phyloP scores from a whole-genome alignment of 371 early-diverging fungal species.

The Apophysomyces trapeziformis region DNA sequence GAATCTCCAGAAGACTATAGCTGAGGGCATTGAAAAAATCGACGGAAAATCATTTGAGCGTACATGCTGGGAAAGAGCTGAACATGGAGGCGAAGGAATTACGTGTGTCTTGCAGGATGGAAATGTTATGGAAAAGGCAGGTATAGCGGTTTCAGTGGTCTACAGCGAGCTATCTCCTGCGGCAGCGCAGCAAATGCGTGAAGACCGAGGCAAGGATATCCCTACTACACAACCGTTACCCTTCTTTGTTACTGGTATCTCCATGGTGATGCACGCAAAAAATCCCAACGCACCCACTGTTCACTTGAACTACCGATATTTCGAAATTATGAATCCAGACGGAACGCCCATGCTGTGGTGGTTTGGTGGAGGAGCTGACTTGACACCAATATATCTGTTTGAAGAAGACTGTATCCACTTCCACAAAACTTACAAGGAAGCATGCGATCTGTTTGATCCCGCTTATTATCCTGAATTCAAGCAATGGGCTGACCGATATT shows the following conservation, averaged over 20 bases:
- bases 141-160: slow-evolving; percentile 85
- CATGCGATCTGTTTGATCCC: slow-evolving; percentile 76
- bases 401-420: slow-evolving; percentile 84
- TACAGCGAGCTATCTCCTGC: slow-evolving; percentile 76
- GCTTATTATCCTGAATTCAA: slow-evolving; percentile 78
- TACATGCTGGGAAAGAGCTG: slow-evolving; percentile 81
- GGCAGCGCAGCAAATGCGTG: slow-evolving; percentile 82
- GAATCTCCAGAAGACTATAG: slow-evolving; percentile 75
- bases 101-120: slow-evolving; percentile 93
- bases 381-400: slow-evolving; percentile 81
- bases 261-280: slow-evolving; percentile 92
- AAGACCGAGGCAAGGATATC: slow-evolving; percentile 63
- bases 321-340: slow-evolving; percentile 80
- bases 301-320: slow-evolving; percentile 97
- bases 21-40: slow-evolving; percentile 58
- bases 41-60: slow-evolving; percentile 74
- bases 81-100: slow-evolving; percentile 88
- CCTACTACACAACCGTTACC: slow-evolving; percentile 56
- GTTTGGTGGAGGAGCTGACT: slow-evolving; percentile 90
- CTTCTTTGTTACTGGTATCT: slow-evolving; percentile 92
- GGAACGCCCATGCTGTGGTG: slow-evolving; percentile 74
- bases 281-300: slow-evolving; percentile 96
- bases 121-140: slow-evolving; percentile 94
- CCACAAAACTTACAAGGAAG: slow-evolving; percentile 77
- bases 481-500: slow-evolving; percentile 87